Conservation (phyloP, 495 filamentous ascomycete genomes). For the Wilcoxina mikolae region DNA sequence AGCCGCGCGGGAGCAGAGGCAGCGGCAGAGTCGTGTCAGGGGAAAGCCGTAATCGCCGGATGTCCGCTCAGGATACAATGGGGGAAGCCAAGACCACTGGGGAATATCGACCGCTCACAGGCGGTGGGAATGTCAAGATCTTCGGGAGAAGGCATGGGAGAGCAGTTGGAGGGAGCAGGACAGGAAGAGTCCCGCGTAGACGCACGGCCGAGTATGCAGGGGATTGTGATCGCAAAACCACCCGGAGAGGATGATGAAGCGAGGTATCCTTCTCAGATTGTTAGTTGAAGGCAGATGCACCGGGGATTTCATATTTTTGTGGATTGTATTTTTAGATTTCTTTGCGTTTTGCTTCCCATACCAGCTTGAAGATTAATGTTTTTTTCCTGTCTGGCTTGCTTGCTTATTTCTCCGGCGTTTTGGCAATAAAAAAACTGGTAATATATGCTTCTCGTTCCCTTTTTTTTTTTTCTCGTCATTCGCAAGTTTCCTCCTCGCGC, state of each 20-base stretch:
- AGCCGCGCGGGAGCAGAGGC: conserved; percentile 67
- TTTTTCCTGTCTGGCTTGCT: no score
- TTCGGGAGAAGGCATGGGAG: conserved; percentile 38
- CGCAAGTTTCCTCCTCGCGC: no score
- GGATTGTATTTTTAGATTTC: no score
- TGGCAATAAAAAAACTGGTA: no score
- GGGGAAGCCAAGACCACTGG: conserved; percentile 80
- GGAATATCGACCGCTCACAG: conserved; percentile 51
- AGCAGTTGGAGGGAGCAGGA: conserved; percentile 33
- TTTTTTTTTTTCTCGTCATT: no score
- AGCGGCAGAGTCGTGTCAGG: conserved; percentile 71
- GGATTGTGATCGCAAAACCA: conserved; percentile 50
- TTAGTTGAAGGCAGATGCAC: no score
- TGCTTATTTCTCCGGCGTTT: no score
- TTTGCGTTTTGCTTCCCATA: no score
- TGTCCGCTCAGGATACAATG: conserved; percentile 81
- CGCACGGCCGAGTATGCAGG: conserved; percentile 31
- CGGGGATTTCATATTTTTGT: no score
- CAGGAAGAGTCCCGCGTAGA: conserved; percentile 5
- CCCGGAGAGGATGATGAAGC: conserved; percentile 61
- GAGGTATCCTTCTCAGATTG: conserved; percentile 21
- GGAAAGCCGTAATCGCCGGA: conserved; percentile 66
- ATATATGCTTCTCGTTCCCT: no score
- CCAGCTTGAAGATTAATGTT: no score
- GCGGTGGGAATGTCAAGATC: conserved; percentile 21